Evolutionary conservation across 345 rosid genomes (phyloP).

Genomic region (Melaleuca quinquenervia): DNA sequence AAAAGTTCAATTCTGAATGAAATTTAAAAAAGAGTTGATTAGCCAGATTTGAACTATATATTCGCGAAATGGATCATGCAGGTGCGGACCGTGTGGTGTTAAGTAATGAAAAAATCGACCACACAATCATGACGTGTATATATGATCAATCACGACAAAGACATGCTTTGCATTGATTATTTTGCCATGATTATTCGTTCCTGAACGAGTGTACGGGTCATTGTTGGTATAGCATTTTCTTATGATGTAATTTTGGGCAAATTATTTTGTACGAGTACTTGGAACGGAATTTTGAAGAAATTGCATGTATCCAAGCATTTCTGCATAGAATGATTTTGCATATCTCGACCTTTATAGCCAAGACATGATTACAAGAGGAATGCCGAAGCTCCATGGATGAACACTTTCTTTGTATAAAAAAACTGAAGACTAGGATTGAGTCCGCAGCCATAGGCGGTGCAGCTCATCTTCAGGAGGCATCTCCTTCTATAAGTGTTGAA

Average conservation of each 20-base stretch:
- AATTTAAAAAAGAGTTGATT: too few relatives aligned
- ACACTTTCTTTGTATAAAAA: neutral
- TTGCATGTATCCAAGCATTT: neutral
- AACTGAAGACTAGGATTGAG: neutral
- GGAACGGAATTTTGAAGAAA: neutral
- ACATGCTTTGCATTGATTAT: neutral
- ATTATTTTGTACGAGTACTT: neutral
- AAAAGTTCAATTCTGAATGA: too few relatives aligned
- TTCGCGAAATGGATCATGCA: too few relatives aligned
- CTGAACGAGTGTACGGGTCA: too few relatives aligned
- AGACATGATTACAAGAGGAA: neutral
- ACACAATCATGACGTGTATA: too few relatives aligned
- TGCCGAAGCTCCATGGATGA: neutral
- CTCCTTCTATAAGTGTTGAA: neutral
- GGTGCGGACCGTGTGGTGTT: too few relatives aligned
- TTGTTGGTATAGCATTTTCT: neutral
- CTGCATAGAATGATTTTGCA: neutral
- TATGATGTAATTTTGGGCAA: neutral
- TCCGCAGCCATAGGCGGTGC: neutral
- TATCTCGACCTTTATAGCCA: neutral
- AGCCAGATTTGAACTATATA: too few relatives aligned
- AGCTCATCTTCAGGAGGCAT: neutral
- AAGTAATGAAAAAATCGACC: too few relatives aligned
- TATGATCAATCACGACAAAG: neutral
- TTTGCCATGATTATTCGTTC: too few relatives aligned